phyloP scores from a whole-genome alignment of 441 rosid genomes.

The Adansonia gregorii region DNA sequence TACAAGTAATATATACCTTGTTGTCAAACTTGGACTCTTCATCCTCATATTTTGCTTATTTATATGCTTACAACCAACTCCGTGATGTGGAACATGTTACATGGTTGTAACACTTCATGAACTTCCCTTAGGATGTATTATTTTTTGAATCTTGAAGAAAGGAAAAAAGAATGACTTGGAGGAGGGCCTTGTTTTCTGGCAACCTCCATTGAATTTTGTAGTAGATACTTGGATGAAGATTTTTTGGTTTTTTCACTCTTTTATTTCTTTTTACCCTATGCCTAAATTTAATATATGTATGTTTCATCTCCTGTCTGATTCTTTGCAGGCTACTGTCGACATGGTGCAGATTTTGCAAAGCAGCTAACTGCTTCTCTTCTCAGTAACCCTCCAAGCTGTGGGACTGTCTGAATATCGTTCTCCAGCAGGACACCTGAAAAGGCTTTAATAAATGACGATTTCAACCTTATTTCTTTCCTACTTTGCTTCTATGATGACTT shows the following conservation, averaged over 20 bases:
- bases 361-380: constrained; percentile 60
- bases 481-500: background rate
- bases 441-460: constrained; percentile 42
- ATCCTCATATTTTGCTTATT: background rate
- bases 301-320: constrained; percentile 12
- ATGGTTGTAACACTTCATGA: background rate
- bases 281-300: background rate
- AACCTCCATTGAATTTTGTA: constrained; percentile 8
- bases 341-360: constrained; percentile 77
- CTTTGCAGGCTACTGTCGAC: constrained; percentile 65
- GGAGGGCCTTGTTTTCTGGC: background rate
- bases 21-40: constrained; percentile 1
- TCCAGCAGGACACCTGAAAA: constrained; percentile 79
- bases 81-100: background rate
- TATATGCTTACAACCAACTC: background rate
- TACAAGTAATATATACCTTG: background rate
- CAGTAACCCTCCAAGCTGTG: constrained; percentile 68
- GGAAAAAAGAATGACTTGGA: background rate
- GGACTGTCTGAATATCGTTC: constrained; percentile 81
- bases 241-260: background rate
- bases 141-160: background rate
- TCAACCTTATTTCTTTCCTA: background rate
- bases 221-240: constrained; percentile 5
- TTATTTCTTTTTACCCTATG: constrained; percentile 8
- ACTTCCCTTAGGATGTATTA: constrained; percentile 5